phyloP scores from a whole-genome alignment of 129 eudicot genomes.

The sunflower (Helianthus annuus) region HanXRQr2.0-SUNRISE NC_035436.2:204229235-204229734 shows the following conservation, averaged over 20 bases:
- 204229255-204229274: background rate
- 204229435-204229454: constrained; percentile 93
- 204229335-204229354: constrained; percentile 76
- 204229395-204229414: constrained; percentile 78
- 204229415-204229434: constrained; percentile 89
- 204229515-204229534: background rate
- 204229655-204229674: background rate
- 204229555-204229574: too few relatives aligned
- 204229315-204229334: constrained; percentile 95
- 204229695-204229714: too few relatives aligned
- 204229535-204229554: too few relatives aligned
- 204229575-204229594: too few relatives aligned
- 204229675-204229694: background rate
- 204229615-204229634: background rate
- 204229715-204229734: too few relatives aligned
- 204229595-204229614: background rate
- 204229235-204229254: too few relatives aligned
- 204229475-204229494: constrained; percentile 89
- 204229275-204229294: background rate
- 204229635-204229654: background rate
- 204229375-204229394: constrained; percentile 88
- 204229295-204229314: constrained; percentile 80
- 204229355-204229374: constrained; percentile 77
- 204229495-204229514: constrained; percentile 51
- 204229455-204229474: constrained; percentile 89